Evolutionary conservation across 805 yeast genomes (phyloP), one percentile per base, ranked within the genome.

Genomic region (Wickerhamiella vanderwaltii): DNA sequence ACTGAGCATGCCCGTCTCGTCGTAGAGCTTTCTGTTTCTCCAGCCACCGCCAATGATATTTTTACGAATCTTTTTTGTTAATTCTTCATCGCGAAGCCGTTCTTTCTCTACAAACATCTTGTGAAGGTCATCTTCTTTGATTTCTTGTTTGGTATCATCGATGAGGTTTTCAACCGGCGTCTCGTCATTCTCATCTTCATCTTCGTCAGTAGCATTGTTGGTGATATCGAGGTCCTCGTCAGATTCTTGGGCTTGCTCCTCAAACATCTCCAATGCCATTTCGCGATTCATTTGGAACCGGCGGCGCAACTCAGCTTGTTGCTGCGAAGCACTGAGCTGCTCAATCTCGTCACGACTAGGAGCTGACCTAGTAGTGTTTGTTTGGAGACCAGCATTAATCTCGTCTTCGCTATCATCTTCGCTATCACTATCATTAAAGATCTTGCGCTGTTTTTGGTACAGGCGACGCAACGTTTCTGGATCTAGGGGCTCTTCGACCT

Each of bases 151-250:
- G 24, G 41, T 29, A 9, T 35, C 37, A 22, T 34, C 44, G 6
- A 36, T 29, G n/a, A 38, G 42, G 7, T 39, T 28, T 19, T 42
- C 45, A 5, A 29, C 43, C 4, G 33, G 42, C 5, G 41, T 48
- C 13, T 29, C 30, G 7, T 45, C 35, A 16, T 41, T 38, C 6
- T 45, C 47, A 4, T 26, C 33, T 35, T 26, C 24, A 41, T 37
- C 42, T 9, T 34, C 36, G 13, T 35, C 34, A 3, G 25, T 33
- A 16, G 44, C 47, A n/a, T 18, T n/a, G 30, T 35, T 30, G 16
- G 16, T 24, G n/a, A n/a, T n/a, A 16, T 38, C 45, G 12, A 29
- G 50, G 7, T 42, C 42, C 28, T 43, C 46, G 23, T 34, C 28
- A 24, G 37, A 11, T 39, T 38, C 41, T n/a, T 30, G 35, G 7